Percentiles rank a stretch among this genome's conserved stretches.
Conservation (phyloP, 352 stramenopile species). For the Phytophthora foliorum region DNA sequence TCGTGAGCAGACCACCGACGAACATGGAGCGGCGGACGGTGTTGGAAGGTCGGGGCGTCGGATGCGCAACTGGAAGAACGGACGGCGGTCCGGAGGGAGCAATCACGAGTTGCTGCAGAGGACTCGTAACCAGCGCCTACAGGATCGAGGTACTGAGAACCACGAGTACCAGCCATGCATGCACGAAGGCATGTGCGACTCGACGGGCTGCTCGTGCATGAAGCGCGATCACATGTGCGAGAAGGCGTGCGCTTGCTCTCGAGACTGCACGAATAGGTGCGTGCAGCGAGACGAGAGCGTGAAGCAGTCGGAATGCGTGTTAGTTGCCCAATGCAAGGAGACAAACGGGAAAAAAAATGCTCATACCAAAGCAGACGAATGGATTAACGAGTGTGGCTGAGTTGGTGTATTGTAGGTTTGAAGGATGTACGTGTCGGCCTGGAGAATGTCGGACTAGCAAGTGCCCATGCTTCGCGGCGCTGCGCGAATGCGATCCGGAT, state of each 20-base stretch:
- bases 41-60: constrained; percentile 17
- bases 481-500: constrained; percentile 71
- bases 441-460: constrained; percentile 57
- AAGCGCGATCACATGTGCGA: constrained; percentile 58
- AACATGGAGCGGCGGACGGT: not conserved
- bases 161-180: constrained; percentile 83
- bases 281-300: constrained; percentile 4
- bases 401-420: constrained; percentile 43
- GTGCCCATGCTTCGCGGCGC: constrained; percentile 60
- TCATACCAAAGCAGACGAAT: no score
- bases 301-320: not conserved
- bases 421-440: constrained; percentile 55
- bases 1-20: constrained; percentile 35
- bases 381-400: not conserved
- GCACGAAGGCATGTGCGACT: constrained; percentile 71
- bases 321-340: not conserved
- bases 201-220: constrained; percentile 71
- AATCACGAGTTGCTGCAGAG: constrained; percentile 71
- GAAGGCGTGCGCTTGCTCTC: constrained; percentile 52
- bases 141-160: constrained; percentile 62
- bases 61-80: constrained; percentile 57
- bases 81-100: constrained; percentile 43
- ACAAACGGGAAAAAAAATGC: no score
- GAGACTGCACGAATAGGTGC: constrained; percentile 56
- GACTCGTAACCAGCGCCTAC: constrained; percentile 69